Evolutionary conservation across 2,329 filamentous ascomycete genomes (phyloP).

Genomic region (Talaromyces piceae): DNA sequence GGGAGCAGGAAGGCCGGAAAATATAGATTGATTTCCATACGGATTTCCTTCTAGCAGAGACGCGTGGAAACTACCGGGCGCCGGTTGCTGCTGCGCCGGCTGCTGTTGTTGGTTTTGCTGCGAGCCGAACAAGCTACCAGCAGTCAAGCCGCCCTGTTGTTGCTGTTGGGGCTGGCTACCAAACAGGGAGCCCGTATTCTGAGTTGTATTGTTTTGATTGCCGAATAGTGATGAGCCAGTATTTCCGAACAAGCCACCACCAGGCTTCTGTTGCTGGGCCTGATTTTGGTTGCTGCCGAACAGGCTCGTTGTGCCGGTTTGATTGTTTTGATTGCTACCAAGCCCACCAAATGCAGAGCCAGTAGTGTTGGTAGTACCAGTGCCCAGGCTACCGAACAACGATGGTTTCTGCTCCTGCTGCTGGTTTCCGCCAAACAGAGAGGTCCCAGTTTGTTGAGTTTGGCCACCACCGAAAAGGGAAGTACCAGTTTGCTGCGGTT

Average conservation of each 20-base stretch:
- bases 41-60: slow-evolving; percentile 79
- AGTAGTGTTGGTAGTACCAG: slow-evolving; percentile 21
- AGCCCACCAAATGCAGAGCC: slow-evolving; percentile 32
- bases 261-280: slow-evolving; percentile 49
- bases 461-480: slow-evolving; percentile 37
- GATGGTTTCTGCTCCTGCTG: slow-evolving; percentile 27
- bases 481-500: slow-evolving; percentile 25
- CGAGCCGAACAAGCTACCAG: slow-evolving; percentile 47
- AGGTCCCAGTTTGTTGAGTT: slow-evolving; percentile 24
- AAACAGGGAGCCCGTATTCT: slow-evolving; percentile 48
- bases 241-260: slow-evolving; percentile 45
- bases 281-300: slow-evolving; percentile 42
- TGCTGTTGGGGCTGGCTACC: slow-evolving; percentile 38
- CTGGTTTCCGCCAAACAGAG: slow-evolving; percentile 28
- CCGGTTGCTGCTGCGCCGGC: slow-evolving; percentile 45
- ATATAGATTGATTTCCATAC: slow-evolving; percentile 82
- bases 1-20: slow-evolving; percentile 62
- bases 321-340: slow-evolving; percentile 37
- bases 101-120: slow-evolving; percentile 48
- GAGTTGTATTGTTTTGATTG: slow-evolving; percentile 17
- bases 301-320: slow-evolving; percentile 32
- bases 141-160: slow-evolving; percentile 24
- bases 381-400: slow-evolving; percentile 43
- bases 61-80: slow-evolving; percentile 54
- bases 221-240: slow-evolving; percentile 43